Percentiles rank a stretch among this genome's conserved stretches.
Evolutionary conservation across 2,329 filamentous ascomycete species (phyloP).

Genomic region (Aspergillus fructus): DNA sequence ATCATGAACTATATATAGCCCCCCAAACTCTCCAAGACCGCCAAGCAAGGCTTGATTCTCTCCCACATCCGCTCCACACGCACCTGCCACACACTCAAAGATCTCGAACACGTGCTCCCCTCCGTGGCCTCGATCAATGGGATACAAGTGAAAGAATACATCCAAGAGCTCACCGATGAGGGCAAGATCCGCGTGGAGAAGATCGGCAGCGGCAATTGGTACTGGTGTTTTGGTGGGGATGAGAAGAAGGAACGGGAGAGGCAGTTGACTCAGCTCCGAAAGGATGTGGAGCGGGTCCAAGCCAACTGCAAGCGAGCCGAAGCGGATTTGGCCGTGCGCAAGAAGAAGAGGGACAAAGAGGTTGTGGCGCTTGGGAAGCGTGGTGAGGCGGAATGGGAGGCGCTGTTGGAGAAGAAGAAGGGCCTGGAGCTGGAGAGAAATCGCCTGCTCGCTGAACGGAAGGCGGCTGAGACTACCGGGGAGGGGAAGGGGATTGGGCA

Average conservation of each 20-base stretch:
- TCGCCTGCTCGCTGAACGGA: constrained; percentile 27
- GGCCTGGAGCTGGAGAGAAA: constrained; percentile 31
- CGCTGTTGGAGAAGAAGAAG: constrained; percentile 22
- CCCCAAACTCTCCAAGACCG: constrained; percentile 58
- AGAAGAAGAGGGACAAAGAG: constrained; percentile 27
- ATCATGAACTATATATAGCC: constrained; percentile 25
- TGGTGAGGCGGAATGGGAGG: constrained; percentile 20
- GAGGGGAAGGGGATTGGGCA: constrained; percentile 35
- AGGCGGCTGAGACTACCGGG: constrained; percentile 17
- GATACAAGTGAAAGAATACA: constrained; percentile 68
- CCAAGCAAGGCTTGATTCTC: constrained; percentile 59
- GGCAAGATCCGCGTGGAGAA: constrained; percentile 64
- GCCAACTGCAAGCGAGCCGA: constrained; percentile 32
- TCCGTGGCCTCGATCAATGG: constrained; percentile 62
- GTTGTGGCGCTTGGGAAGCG: constrained; percentile 8
- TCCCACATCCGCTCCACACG: constrained; percentile 60
- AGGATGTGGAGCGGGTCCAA: constrained; percentile 30
- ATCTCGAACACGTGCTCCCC: constrained; percentile 65
- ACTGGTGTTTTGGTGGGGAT: constrained; percentile 65
- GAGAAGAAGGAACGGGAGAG: constrained; percentile 50
- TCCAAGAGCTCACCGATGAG: constrained; percentile 63
- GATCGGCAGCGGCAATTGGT: constrained; percentile 71
- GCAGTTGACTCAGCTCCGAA: constrained; percentile 25
- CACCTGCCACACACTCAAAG: constrained; percentile 65
- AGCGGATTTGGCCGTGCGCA: constrained; percentile 39